phyloP scores from a whole-genome alignment of 192 early-diverging fungal species.

The Rhizoclosmatium globosum region DNA sequence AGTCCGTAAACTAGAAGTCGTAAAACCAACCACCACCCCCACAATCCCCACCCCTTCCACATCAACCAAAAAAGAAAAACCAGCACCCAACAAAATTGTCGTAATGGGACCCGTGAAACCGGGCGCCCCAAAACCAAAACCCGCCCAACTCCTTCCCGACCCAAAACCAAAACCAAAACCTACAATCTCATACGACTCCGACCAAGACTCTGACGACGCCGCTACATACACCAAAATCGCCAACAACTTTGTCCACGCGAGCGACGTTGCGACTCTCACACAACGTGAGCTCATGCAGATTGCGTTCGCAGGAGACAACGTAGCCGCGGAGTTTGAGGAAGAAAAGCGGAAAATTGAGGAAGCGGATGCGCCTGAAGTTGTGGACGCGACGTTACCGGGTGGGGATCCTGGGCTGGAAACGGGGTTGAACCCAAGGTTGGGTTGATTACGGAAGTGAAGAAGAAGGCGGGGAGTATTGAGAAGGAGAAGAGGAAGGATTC shows the following conservation, averaged over 20 bases:
- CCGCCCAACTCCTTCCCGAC: neutral
- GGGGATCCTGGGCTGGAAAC: conserved; percentile 86
- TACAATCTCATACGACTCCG: conserved; percentile 38
- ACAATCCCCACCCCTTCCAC: neutral
- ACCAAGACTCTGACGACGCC: conserved; percentile 51
- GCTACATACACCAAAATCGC: conserved; percentile 1
- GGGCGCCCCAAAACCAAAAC: neutral
- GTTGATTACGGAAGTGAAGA: conserved; percentile 61
- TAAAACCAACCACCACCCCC: conserved; percentile 4
- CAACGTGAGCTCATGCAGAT: conserved; percentile 88
- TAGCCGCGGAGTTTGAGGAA: conserved; percentile 87
- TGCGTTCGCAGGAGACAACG: conserved; percentile 95
- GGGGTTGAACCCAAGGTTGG: conserved; percentile 71
- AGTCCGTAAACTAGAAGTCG: conserved; percentile 60
- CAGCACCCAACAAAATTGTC: neutral
- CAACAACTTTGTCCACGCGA: conserved; percentile 61
- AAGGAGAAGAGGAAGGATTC: conserved; percentile 60
- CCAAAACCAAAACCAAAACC: neutral
- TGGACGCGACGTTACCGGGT: conserved; percentile 92
- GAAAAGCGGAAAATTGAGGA: conserved; percentile 79
- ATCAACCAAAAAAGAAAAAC: neutral
- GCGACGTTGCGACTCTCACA: conserved; percentile 59
- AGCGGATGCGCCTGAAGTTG: conserved; percentile 79
- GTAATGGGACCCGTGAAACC: neutral
- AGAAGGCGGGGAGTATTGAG: conserved; percentile 50